Conservation (phyloP, 306 rosid genomes). For the Gynostemma pentaphyllum region DNA sequence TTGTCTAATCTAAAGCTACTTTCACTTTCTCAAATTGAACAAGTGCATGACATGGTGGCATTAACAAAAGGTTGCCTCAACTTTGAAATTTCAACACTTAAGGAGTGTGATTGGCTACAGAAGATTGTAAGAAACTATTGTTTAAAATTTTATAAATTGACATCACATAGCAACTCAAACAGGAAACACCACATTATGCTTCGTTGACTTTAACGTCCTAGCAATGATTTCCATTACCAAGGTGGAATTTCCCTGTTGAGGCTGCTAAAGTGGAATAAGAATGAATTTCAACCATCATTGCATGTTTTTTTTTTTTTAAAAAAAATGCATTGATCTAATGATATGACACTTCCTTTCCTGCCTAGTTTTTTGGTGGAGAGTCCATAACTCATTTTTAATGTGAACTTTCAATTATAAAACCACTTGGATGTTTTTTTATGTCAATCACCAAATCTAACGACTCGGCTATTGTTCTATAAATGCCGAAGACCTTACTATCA, state of each 20-base stretch:
- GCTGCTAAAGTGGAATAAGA: constrained; percentile 19
- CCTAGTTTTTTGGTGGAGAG: constrained; percentile 9
- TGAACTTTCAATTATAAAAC: constrained; percentile 8
- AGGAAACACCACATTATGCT: constrained; percentile 13
- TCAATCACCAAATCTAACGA: not conserved
- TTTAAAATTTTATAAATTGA: constrained; percentile 11
- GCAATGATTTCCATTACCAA: constrained; percentile 24
- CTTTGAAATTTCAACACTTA: not conserved
- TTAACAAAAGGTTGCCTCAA: not conserved
- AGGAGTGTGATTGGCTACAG: not conserved
- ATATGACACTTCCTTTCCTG: not conserved
- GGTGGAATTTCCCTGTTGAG: constrained; percentile 25
- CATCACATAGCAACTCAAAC: constrained; percentile 13
- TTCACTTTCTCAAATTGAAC: not conserved
- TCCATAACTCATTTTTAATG: constrained; percentile 12
- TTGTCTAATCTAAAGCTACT: not conserved
- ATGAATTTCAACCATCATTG: constrained; percentile 10
- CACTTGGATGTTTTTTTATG: not conserved
- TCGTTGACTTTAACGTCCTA: constrained; percentile 3
- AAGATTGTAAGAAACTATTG: not conserved
- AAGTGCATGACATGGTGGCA: not conserved
- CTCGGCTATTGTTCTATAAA: not conserved
- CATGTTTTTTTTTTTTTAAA: not conserved
- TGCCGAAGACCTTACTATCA: not conserved
- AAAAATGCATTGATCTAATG: not conserved